Conservation (phyloP, 1,139 yeast species). For the Blastobotrys capitulatus region DNA sequence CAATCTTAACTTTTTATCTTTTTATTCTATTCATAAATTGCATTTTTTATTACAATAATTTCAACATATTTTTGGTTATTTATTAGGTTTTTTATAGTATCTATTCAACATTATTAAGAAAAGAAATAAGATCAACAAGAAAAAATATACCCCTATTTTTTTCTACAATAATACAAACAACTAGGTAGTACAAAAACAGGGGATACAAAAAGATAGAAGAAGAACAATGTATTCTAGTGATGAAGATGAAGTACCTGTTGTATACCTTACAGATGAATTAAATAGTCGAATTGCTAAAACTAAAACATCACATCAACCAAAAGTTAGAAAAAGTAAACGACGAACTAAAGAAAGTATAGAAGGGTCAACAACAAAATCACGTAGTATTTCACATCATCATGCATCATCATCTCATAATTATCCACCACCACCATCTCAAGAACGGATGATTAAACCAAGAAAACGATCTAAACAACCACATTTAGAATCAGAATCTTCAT, state of each 20-base stretch:
- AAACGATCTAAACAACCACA: neutral
- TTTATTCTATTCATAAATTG: too few species aligned
- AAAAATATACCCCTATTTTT: too few species aligned
- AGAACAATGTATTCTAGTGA: conserved; percentile 9
- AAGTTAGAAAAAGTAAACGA: neutral
- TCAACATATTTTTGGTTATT: too few species aligned
- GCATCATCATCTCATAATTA: too few species aligned
- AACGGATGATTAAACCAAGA: neutral
- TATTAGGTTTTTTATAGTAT: too few species aligned
- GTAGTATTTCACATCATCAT: neutral
- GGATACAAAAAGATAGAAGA: too few species aligned
- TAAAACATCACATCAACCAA: neutral
- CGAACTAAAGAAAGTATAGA: neutral
- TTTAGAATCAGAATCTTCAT: neutral
- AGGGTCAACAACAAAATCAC: neutral
- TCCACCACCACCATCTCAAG: neutral
- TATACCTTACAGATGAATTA: conserved; percentile 7
- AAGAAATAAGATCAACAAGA: too few species aligned
- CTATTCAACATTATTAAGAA: too few species aligned
- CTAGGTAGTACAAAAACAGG: too few species aligned
- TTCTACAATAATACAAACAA: too few species aligned
- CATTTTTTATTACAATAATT: too few species aligned
- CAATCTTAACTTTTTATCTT: too few species aligned
- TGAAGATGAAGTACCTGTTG: conserved; percentile 20
- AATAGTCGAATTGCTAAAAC: neutral